Percentiles rank a stretch among this genome's conserved stretches.
Evolutionary conservation across 192 early-diverging fungal species (phyloP).

Genomic region (Coemansia sp.): DNA sequence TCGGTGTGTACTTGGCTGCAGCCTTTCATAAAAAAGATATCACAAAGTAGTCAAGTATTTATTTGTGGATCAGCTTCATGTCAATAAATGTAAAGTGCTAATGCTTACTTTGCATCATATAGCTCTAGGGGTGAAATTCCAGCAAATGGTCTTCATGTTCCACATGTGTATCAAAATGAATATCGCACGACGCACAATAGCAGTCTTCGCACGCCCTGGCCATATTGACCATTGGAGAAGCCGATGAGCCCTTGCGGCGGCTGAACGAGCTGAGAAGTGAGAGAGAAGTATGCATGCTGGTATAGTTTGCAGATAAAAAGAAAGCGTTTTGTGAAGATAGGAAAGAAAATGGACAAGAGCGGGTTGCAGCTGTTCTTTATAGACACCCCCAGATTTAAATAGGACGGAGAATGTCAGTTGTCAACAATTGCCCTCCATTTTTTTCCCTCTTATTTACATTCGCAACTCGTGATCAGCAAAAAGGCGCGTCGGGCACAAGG

Average conservation of each 20-base stretch:
- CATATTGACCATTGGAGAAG: conserved; percentile 4
- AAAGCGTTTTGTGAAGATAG: conserved; percentile 18
- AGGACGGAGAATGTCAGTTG: neutral
- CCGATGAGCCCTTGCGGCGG: neutral
- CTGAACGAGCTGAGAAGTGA: neutral
- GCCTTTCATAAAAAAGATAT: conserved; percentile 21
- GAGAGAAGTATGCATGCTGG: neutral
- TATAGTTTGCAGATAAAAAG: neutral
- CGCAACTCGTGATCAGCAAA: neutral
- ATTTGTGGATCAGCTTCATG: neutral
- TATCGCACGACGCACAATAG: conserved; percentile 15
- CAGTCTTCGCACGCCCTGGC: conserved; percentile 5
- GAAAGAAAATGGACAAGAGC: neutral
- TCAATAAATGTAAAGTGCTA: neutral
- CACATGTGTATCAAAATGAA: conserved; percentile 15
- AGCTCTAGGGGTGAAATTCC: no score
- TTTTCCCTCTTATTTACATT: no score
- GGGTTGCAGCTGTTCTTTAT: neutral
- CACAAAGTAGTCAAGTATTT: neutral
- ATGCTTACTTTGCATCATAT: no score
- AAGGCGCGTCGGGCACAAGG: no score
- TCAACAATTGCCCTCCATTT: neutral
- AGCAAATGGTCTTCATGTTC: conserved; percentile 51
- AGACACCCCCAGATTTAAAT: neutral
- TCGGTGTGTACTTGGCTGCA: conserved; percentile 60